phyloP scores from a whole-genome alignment of 1,139 yeast species.

The Kluyveromyces sp. region DNA sequence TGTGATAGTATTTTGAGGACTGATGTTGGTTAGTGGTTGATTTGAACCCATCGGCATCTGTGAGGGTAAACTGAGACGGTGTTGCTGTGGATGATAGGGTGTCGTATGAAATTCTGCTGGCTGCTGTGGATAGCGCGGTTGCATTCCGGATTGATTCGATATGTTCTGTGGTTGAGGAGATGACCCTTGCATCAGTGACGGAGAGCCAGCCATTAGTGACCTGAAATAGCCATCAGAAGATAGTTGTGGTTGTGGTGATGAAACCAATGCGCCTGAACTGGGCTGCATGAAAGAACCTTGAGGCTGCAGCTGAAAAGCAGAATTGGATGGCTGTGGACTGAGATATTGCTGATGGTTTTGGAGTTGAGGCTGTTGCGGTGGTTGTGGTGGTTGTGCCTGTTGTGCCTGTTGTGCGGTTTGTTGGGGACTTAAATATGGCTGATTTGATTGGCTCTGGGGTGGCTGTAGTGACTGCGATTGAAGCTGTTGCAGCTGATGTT shows the following conservation, averaged over 20 bases:
- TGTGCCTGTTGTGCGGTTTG: too few relatives aligned
- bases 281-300: neutral
- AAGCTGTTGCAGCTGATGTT: constrained; percentile 8
- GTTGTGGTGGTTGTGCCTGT: too few relatives aligned
- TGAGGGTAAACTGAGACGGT: neutral
- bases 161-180: constrained; percentile 1
- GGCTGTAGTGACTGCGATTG: constrained; percentile 6
- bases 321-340: neutral
- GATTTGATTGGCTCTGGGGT: neutral
- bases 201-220: constrained; percentile 20
- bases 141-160: constrained; percentile 7
- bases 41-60: neutral
- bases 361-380: constrained; percentile 3
- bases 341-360: constrained; percentile 10
- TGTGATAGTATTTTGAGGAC: constrained; percentile 2
- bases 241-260: constrained; percentile 25
- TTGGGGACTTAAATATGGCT: too few relatives aligned
- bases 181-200: constrained; percentile 14
- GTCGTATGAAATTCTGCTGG: neutral
- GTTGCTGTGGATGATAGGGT: neutral
- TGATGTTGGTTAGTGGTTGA: neutral
- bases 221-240: constrained; percentile 21
- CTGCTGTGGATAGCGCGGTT: constrained; percentile 12
- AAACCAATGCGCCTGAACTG: neutral
- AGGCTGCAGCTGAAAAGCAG: neutral